Evolutionary conservation across 768 basidiomycete species (phyloP).

Genomic region (Scleroderma bovista): DNA sequence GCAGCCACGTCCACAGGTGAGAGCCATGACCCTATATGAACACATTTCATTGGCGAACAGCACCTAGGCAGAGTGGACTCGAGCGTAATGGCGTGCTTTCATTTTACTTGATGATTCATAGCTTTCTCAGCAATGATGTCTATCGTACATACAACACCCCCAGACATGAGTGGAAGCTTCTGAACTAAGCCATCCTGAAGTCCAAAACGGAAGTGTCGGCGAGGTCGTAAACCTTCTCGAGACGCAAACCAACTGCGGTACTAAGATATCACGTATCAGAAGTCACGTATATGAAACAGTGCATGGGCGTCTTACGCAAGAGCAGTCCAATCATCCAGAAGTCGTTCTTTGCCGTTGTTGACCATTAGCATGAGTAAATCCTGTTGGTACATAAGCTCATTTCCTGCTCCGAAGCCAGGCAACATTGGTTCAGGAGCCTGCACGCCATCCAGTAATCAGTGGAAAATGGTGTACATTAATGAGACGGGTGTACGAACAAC

Average conservation of each 20-base stretch:
- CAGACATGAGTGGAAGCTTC: no score
- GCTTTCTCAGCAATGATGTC: no score
- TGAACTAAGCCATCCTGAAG: slow-evolving; percentile 1
- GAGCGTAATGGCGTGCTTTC: no score
- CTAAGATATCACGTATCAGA: background rate
- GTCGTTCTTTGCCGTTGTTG: slow-evolving; percentile 40
- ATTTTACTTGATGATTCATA: no score
- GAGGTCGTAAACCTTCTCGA: slow-evolving; percentile 1
- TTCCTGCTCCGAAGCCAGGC: slow-evolving; percentile 42
- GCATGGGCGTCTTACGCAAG: slow-evolving; percentile 21
- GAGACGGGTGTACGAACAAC: background rate
- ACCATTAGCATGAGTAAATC: slow-evolving; percentile 43
- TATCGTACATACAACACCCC: no score
- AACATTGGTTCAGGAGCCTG: slow-evolving; percentile 41
- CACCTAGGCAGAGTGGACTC: no score
- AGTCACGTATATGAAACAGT: background rate
- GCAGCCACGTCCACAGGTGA: no score
- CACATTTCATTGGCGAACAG: no score
- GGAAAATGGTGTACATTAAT: no score
- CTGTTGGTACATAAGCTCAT: slow-evolving; percentile 35
- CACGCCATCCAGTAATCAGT: background rate
- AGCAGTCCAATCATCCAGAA: slow-evolving; percentile 34
- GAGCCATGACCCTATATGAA: no score
- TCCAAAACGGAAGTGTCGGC: background rate
- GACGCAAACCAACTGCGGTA: background rate